Evolutionary conservation across 2,329 filamentous ascomycete species (phyloP), one percentile per base, ranked within the genome.

Genomic region (Colletotrichum chlorophyti): DNA sequence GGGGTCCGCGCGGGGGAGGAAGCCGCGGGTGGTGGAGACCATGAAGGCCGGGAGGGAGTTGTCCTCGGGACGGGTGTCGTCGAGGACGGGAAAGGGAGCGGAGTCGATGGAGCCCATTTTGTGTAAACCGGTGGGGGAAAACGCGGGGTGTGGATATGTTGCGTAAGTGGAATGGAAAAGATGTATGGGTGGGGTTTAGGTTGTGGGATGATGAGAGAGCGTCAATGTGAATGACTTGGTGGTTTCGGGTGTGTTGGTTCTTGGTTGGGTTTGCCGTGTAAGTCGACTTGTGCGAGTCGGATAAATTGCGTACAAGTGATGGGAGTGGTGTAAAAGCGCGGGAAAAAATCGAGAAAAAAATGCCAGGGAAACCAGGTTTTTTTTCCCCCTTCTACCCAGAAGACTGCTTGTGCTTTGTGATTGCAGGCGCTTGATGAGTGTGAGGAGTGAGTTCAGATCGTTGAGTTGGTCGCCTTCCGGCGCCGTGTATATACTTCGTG

Each of bases 1-100:
- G 40, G 86, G 86, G 62, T 88, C 79, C 70, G 81, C 80, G 12
- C 90, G 84, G 11, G 90, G 90, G 29, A 94, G 80, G 72, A 93
- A 94, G 48, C 90, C 90, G 57, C 89, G 81, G 4, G 85, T 83
- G 19, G 86, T 91, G 40, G 89, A 91, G 34, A 93, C 89, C 85
- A 91, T 91, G 78, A 93, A 93, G 65, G 89, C 85, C 6, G 87
- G 87, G 24, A 91, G 77, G 38, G 85, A 82, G 53, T 70, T 82
- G 72, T 91, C 86, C 59, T 86, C 73, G 1, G 86, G 85, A 69
- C 74, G 79, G 58, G 85, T 82, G 74, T 90, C 87, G 54, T 80
- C 75, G 38, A 91, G 79, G 73, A 91, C 83, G 52, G 80, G 74
- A 70, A 91, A 90, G 57, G 71, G 68, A 32, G 64, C 58, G 61